phyloP scores from a whole-genome alignment of 192 early-diverging fungal genomes.

The Rhizoclosmatium sp. region DNA sequence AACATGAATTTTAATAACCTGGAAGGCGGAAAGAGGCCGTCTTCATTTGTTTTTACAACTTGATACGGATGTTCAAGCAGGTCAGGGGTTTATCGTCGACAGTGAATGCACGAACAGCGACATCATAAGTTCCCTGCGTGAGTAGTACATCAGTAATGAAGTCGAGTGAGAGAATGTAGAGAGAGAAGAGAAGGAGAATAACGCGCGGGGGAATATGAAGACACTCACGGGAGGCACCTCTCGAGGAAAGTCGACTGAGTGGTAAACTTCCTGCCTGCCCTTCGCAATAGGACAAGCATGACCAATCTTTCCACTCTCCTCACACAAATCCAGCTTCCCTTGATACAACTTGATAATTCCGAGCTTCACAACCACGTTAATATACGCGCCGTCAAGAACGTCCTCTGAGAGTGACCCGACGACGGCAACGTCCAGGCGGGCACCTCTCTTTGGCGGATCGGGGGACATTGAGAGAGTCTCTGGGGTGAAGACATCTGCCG shows the following conservation, averaged over 20 bases:
- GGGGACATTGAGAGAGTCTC: slow-evolving; percentile 45
- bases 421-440: slow-evolving; percentile 45
- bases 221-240: slow-evolving; percentile 57
- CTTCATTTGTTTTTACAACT: slow-evolving; percentile 27
- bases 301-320: slow-evolving; percentile 51
- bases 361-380: slow-evolving; percentile 54
- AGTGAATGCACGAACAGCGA: slow-evolving; percentile 44
- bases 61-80: slow-evolving; percentile 47
- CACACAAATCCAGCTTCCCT: slow-evolving; percentile 48
- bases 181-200: no score
- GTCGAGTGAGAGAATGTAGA: background rate
- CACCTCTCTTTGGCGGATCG: slow-evolving; percentile 56
- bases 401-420: slow-evolving; percentile 46
- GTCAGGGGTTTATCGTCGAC: slow-evolving; percentile 39
- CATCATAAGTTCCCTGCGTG: slow-evolving; percentile 47
- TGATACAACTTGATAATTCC: slow-evolving; percentile 56
- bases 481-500: slow-evolving; percentile 47
- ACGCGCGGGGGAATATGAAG: background rate
- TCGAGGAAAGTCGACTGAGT: slow-evolving; percentile 52
- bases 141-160: background rate
- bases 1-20: background rate
- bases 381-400: slow-evolving; percentile 51
- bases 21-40: background rate
- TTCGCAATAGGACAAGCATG: slow-evolving; percentile 57
- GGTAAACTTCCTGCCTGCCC: slow-evolving; percentile 49